Evolutionary conservation across 2,329 filamentous ascomycete species (phyloP).

Genomic region (Sphaerulina vaccinii): DNA sequence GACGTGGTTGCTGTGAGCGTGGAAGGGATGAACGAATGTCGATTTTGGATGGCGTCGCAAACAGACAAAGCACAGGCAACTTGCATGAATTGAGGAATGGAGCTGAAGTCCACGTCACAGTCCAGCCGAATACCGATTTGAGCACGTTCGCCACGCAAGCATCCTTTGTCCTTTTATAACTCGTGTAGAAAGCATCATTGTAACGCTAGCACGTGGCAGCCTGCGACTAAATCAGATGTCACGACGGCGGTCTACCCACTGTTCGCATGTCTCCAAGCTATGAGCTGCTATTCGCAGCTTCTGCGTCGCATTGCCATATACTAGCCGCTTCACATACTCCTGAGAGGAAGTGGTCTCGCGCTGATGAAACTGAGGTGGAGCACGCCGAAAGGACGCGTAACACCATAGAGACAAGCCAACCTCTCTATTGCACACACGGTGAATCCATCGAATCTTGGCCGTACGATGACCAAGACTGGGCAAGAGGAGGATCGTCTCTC

Average conservation of each 20-base stretch:
- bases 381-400: not conserved
- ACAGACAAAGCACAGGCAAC: not conserved
- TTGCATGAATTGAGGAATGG: not conserved
- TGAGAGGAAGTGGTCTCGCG: not conserved
- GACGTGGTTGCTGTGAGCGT: not conserved
- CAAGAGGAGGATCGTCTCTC: too few relatives aligned
- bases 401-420: not conserved
- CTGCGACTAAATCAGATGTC: not conserved
- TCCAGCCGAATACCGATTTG: not conserved
- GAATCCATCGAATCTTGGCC: too few relatives aligned
- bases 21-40: not conserved
- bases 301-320: not conserved
- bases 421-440: not conserved
- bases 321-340: not conserved
- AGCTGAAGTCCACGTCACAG: conserved; percentile 8
- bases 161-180: not conserved
- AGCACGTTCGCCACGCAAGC: conserved; percentile 5
- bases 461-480: too few relatives aligned
- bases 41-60: not conserved
- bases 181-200: conserved; percentile 3
- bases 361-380: not conserved
- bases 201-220: not conserved
- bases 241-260: not conserved
- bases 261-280: not conserved
- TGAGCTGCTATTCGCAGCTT: not conserved